These are phyloP conservation scores for Astragalus glycyphyllos DNA, from an alignment of 306 rosid genomes.

Conservation along the genomic window DNA sequence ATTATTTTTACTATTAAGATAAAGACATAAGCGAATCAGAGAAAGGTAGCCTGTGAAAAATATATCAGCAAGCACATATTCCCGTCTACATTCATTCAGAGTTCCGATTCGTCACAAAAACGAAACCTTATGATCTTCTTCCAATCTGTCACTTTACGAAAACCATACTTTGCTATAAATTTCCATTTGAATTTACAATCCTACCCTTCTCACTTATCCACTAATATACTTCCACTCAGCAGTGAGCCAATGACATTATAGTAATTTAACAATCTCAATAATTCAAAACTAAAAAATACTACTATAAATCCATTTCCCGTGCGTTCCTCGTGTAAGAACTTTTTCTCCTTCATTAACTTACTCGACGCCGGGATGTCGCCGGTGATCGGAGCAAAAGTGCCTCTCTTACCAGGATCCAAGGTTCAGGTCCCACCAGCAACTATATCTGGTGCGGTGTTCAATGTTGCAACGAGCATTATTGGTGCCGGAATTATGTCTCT, in stretches of 20 bases:
- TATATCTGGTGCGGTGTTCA: slow-evolving; percentile 77
- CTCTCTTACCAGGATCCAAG: slow-evolving; percentile 53
- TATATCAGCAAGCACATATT: neutral
- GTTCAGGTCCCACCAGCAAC: slow-evolving; percentile 49
- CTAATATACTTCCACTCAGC: neutral
- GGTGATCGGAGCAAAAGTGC: slow-evolving; percentile 43
- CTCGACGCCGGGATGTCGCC: slow-evolving; percentile 60
- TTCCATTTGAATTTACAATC: slow-evolving; percentile 24
- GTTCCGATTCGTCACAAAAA: neutral
- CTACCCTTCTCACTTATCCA: neutral
- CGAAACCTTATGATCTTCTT: neutral
- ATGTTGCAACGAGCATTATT: slow-evolving; percentile 79
- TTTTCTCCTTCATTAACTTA: neutral
- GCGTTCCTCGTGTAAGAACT: neutral
- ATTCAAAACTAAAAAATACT: neutral
- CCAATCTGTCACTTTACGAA: slow-evolving; percentile 14
- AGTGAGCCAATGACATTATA: slow-evolving; percentile 5
- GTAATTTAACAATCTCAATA: slow-evolving; percentile 44
- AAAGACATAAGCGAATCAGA: neutral
- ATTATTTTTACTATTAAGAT: too few relatives aligned
- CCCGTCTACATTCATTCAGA: slow-evolving; percentile 39
- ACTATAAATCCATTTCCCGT: neutral
- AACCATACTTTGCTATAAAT: neutral
- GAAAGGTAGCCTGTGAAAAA: neutral
- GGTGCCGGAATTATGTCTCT: slow-evolving; percentile 99